Conservation (phyloP, 495 filamentous ascomycete genomes). For the Penicillium bovifimosum region DNA sequence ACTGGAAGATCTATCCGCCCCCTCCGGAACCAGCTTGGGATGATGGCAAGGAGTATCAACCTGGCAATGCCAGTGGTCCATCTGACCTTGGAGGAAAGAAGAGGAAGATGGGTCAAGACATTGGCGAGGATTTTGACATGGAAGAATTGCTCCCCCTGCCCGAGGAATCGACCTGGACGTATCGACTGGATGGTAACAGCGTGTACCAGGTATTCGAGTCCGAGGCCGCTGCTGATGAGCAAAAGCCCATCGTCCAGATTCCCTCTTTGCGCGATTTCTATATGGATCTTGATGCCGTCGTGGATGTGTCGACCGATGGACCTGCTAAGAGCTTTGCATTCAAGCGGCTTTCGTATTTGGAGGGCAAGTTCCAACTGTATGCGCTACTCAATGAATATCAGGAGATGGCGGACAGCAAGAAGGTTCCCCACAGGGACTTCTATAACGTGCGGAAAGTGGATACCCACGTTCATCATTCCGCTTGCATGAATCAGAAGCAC, state of each 20-base stretch:
- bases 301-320: slow-evolving; percentile 83
- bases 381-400: slow-evolving; percentile 90
- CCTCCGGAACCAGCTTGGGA: slow-evolving; percentile 89
- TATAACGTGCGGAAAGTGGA: slow-evolving; percentile 99
- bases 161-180: slow-evolving; percentile 58
- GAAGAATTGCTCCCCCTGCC: slow-evolving; percentile 69
- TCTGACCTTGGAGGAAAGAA: slow-evolving; percentile 38
- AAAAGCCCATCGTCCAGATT: slow-evolving; percentile 67
- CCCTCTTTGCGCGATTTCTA: slow-evolving; percentile 92
- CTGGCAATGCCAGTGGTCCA: slow-evolving; percentile 13
- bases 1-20: slow-evolving; percentile 85
- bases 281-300: slow-evolving; percentile 83
- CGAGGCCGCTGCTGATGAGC: slow-evolving; percentile 50
- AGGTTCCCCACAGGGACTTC: slow-evolving; percentile 94
- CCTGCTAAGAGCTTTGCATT: slow-evolving; percentile 97
- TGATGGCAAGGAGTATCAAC: slow-evolving; percentile 52
- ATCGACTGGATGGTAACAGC: slow-evolving; percentile 71
- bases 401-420: slow-evolving; percentile 96
- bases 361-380: slow-evolving; percentile 95
- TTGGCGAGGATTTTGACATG: slow-evolving; percentile 87
- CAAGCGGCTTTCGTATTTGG: slow-evolving; percentile 86
- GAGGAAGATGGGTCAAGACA: slow-evolving; percentile 84
- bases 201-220: slow-evolving; percentile 86
- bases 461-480: slow-evolving; percentile 98
- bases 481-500: slow-evolving; percentile 99